Base-by-base conservation (phyloP, 139 green algal genomes). In the Monoraphidium neglectum region DNA sequence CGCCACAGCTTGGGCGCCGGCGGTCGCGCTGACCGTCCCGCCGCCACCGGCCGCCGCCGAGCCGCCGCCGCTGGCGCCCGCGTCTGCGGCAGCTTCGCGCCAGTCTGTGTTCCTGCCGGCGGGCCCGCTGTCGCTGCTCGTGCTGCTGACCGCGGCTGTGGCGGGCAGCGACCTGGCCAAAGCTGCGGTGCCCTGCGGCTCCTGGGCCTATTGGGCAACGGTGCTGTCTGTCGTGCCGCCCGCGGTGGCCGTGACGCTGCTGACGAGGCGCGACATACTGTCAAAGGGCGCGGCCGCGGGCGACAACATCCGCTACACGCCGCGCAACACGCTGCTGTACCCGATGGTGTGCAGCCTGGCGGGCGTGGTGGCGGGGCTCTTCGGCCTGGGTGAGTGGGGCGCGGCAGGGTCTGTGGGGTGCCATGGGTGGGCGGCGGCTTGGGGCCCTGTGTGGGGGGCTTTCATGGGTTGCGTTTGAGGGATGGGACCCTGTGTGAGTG, bases 291-390 rank as follows among this genome's bases (percentile, higher is more conserved):
- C 38, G 1, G 78, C 51, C 15, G 51, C 35, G 33, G 18, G 36
- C 35, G 33, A 64, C n/a, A 37, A 78, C 12, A 56, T 84, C 32
- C 30, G 72, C 30, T 90, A 83, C 82, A 89, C 54, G 12, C n/a
- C 56, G n/a, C 37, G 26, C 15, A 86, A 81, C 62, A 90, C 81
- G 3, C 16, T 93, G 16, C 37, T 88, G 38, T 93, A 89, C 79
- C 88, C 88, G 0, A 28, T 62, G 40, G 56, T 91, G 30, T 91
- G 80, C 76, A 81, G 72, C 49, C 70, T 87, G 43, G 88, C 88
- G n/a, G 88, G 88, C 12, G 69, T 93, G n/a, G 61, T 86, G 1
- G 88, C 88, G 0, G 86, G 84, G 36, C 68, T 88, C 68, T 93
- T 93, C 87, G 88, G 88, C 46, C 81, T 93, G 21, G 88, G 84